Base-by-base conservation (phyloP, 768 basidiomycete genomes). In the Sistotremastrum niveocremeum region DNA sequence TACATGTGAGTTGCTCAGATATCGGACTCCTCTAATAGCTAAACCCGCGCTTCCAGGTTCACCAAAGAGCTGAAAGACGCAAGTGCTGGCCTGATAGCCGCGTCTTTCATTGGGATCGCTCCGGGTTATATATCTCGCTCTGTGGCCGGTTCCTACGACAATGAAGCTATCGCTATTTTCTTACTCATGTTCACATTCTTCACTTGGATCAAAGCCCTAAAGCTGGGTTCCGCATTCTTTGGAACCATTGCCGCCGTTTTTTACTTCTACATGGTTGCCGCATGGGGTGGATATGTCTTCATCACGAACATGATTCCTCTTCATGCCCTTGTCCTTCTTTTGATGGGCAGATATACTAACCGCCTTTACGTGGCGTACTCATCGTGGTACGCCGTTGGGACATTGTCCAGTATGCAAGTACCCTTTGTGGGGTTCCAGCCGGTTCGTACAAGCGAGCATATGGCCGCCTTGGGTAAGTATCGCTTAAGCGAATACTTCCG, bases 181-280 rank as follows among this genome's bases (percentile, higher is more conserved):
- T 77, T 99, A 50, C 86, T 99, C 60, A 98, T 98, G 95, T 89
- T 90, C 65, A 98, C 95, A 4, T 98, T 99, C 66, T 98, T 75
- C 69, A 74, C 74, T 51, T 98, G 95, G 95, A 94, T 99, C 62
- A 88, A 85, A 56, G 93, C 95, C 29, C 69, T 98, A 46, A 97
- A 97, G 65, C 74, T 77, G 40, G 95, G 95, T 38, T 94, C 89
- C 49, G 91, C 89, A 1, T 75, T 94, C 49, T 95, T 78, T 54
- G 94, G 90, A 20, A 86, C 87, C 29, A 57, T 87, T 37, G 81
- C 95, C 39, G 95, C 93, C 11, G 66, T 98, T 3, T 98, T 98
- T 67, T 99, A 99, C 68, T 98, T 97, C 55, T 99, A 98, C 74
- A 99, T 99, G 95, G 95, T 99, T n/a, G 94, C 95, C 44, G 95